phyloP scores from a whole-genome alignment of 1,284 basidiomycete genomes.

The Melampsora medusae region DNA sequence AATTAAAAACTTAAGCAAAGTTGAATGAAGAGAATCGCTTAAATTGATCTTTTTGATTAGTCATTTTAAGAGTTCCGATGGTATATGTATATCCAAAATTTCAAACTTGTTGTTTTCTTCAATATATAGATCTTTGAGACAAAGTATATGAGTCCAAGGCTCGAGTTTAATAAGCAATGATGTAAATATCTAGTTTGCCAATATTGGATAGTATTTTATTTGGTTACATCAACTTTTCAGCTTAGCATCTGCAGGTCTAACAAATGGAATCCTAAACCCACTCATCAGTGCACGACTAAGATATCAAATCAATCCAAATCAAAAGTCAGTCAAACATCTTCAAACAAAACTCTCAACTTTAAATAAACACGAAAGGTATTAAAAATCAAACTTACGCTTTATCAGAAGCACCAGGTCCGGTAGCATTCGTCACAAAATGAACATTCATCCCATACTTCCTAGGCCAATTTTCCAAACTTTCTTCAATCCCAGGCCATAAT shows the following conservation, averaged over 20 bases:
- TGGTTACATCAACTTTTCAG: conserved; percentile 12
- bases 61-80: too few species aligned
- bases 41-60: too few species aligned
- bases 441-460: conserved; percentile 82
- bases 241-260: conserved; percentile 44
- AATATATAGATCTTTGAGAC: too few species aligned
- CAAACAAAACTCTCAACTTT: neutral
- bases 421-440: conserved; percentile 81
- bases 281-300: conserved; percentile 67
- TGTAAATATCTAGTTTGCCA: too few species aligned
- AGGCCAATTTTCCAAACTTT: conserved; percentile 83
- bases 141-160: too few species aligned
- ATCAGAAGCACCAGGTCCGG: conserved; percentile 79
- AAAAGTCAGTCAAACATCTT: neutral
- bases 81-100: too few species aligned
- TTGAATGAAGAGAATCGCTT: too few species aligned
- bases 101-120: too few species aligned
- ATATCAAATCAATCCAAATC: neutral
- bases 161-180: too few species aligned
- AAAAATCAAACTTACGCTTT: conserved; percentile 62
- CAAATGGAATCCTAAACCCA: conserved; percentile 83
- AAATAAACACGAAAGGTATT: neutral
- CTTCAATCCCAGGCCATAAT: conserved; percentile 83
- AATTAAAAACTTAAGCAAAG: too few species aligned
- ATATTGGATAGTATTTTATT: neutral